A percentile compares a stretch with the other conserved stretches of the same genome.
Evolutionary conservation across 2,329 filamentous ascomycete genomes (phyloP).

Genomic region (Stachybotrys echinatus): DNA sequence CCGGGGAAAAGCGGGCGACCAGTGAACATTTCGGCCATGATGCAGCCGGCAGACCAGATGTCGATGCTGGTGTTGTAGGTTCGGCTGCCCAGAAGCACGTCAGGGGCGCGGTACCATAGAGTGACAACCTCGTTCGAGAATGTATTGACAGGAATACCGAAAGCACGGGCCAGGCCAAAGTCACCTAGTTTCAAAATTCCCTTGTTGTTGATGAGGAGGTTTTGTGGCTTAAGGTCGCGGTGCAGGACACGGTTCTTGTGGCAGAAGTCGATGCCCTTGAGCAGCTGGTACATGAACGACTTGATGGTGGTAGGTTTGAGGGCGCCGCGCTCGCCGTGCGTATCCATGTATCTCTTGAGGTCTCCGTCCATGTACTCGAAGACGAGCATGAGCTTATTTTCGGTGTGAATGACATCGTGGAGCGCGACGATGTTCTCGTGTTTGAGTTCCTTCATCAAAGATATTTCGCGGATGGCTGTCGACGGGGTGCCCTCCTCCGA

Average conservation of each 20-base stretch:
- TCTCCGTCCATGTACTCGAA: conserved; percentile 99
- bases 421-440: conserved; percentile 97
- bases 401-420: conserved; percentile 98
- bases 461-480: conserved; percentile 97
- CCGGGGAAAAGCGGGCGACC: conserved; percentile 93
- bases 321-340: conserved; percentile 79
- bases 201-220: conserved; percentile 89
- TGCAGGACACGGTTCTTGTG: conserved; percentile 96
- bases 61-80: conserved; percentile 99
- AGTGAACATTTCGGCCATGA: conserved; percentile 99
- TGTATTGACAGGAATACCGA: conserved; percentile 95
- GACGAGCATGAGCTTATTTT: conserved; percentile 99
- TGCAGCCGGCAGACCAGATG: conserved; percentile 98
- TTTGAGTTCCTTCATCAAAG: conserved; percentile 98
- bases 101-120: conserved; percentile 94
- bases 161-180: conserved; percentile 89
- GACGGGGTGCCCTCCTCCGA: conserved; percentile 97
- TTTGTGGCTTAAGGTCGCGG: conserved; percentile 93
- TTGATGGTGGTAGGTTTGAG: conserved; percentile 90
- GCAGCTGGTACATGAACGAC: conserved; percentile 97
- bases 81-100: conserved; percentile 86
- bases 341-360: conserved; percentile 98
- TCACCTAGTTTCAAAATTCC: conserved; percentile 89
- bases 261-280: conserved; percentile 94
- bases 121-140: conserved; percentile 98